These are phyloP conservation scores for Hyaloscypha hepaticicola DNA, from an alignment of 495 filamentous ascomycete species.

Conservation along the genomic window DNA sequence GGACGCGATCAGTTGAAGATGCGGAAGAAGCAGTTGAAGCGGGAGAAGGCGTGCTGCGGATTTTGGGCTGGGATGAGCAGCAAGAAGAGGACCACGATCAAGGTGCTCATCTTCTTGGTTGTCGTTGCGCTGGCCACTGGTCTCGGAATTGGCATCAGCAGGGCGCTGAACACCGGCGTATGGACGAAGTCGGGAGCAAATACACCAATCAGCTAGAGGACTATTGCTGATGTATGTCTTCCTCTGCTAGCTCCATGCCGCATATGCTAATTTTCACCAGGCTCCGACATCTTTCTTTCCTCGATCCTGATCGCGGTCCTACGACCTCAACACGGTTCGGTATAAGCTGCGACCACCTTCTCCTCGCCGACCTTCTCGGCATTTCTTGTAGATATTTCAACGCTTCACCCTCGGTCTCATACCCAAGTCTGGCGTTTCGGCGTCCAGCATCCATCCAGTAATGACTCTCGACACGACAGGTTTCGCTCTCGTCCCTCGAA, in stretches of 20 bases:
- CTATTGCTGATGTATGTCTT: neutral
- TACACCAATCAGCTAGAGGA: slow-evolving; percentile 15
- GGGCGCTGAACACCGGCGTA: slow-evolving; percentile 58
- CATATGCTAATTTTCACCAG: neutral
- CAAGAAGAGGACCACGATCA: slow-evolving; percentile 50
- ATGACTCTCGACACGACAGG: neutral
- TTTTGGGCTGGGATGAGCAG: slow-evolving; percentile 45
- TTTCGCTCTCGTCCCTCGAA: neutral
- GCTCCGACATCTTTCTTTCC: neutral
- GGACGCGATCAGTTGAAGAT: slow-evolving; percentile 25
- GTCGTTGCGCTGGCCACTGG: slow-evolving; percentile 59
- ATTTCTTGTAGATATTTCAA: neutral
- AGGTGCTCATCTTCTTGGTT: slow-evolving; percentile 54
- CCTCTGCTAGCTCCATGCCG: neutral
- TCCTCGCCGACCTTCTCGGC: neutral
- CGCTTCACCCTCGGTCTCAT: neutral
- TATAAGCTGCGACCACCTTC: neutral
- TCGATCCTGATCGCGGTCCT: neutral
- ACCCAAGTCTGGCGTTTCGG: slow-evolving; percentile 4
- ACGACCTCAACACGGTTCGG: neutral
- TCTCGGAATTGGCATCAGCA: slow-evolving; percentile 61
- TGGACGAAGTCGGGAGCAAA: slow-evolving; percentile 36
- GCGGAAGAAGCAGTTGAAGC: slow-evolving; percentile 29
- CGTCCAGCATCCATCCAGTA: neutral
- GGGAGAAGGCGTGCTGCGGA: slow-evolving; percentile 25